These are phyloP conservation scores for Calonectria honghensis DNA, from an alignment of 2,329 filamentous ascomycete genomes.

Conservation along the genomic window DNA sequence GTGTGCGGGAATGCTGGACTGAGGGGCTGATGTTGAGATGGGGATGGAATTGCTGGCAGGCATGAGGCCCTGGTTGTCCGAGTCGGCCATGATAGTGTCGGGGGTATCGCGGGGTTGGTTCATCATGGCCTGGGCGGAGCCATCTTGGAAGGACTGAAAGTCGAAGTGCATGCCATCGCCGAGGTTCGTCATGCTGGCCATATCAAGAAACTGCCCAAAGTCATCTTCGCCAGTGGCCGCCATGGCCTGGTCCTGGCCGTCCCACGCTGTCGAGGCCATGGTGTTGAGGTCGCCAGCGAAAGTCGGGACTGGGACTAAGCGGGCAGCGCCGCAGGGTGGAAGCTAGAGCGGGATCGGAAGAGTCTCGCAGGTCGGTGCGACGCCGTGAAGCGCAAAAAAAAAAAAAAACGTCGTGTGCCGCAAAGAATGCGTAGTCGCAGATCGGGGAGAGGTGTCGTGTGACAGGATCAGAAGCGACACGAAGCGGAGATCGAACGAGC, in stretches of 20 bases:
- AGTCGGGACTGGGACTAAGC: slow-evolving; percentile 38
- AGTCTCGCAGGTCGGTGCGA: slow-evolving; percentile 38
- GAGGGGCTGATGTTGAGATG: slow-evolving; percentile 68
- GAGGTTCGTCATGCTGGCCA: slow-evolving; percentile 73
- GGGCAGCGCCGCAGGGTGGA: slow-evolving; percentile 37
- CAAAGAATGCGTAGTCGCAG: slow-evolving; percentile 30
- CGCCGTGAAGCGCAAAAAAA: slow-evolving; percentile 24
- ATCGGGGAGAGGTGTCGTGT: slow-evolving; percentile 35
- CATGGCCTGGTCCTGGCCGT: slow-evolving; percentile 74
- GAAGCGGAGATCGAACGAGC: slow-evolving; percentile 32
- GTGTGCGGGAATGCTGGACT: slow-evolving; percentile 67
- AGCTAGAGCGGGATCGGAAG: slow-evolving; percentile 42
- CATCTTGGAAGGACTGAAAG: slow-evolving; percentile 73
- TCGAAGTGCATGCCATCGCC: slow-evolving; percentile 75
- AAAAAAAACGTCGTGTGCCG: not conserved
- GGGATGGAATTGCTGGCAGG: slow-evolving; percentile 60
- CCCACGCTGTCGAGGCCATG: slow-evolving; percentile 74
- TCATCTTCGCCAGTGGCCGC: slow-evolving; percentile 73
- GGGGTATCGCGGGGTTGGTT: slow-evolving; percentile 55
- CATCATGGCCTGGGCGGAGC: slow-evolving; percentile 59
- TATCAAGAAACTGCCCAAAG: slow-evolving; percentile 79
- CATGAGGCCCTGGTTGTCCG: slow-evolving; percentile 57
- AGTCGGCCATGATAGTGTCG: slow-evolving; percentile 61
- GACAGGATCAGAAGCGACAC: slow-evolving; percentile 26
- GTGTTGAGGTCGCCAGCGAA: slow-evolving; percentile 57